Evolutionary conservation across 163 green algal genomes (phyloP).

Genomic region (Chlamydomonas reinhardtii): DNA sequence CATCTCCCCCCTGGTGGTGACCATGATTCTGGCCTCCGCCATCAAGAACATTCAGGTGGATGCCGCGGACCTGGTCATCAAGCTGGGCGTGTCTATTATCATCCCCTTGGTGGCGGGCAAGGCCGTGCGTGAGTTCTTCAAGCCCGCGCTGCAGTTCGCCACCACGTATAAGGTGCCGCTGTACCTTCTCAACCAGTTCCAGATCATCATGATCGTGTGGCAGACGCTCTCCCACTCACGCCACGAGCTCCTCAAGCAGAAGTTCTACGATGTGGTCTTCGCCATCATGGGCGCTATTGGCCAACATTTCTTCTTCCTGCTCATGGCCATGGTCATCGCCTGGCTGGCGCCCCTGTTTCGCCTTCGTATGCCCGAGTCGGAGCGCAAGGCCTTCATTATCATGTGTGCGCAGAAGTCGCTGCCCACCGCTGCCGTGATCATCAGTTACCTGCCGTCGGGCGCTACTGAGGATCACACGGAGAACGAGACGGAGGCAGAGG

Average conservation of each 20-base stretch:
- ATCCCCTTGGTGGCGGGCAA: slow-evolving; percentile 79
- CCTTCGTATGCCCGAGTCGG: slow-evolving; percentile 60
- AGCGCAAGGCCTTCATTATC: slow-evolving; percentile 74
- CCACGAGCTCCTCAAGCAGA: slow-evolving; percentile 65
- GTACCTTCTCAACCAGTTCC: slow-evolving; percentile 69
- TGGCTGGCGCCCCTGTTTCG: slow-evolving; percentile 46
- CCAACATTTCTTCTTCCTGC: slow-evolving; percentile 75
- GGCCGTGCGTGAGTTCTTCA: slow-evolving; percentile 62
- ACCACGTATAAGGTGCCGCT: slow-evolving; percentile 61
- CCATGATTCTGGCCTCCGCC: slow-evolving; percentile 60
- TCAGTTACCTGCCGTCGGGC: slow-evolving; percentile 63
- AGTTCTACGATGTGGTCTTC: slow-evolving; percentile 63
- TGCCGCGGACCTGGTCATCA: slow-evolving; percentile 72
- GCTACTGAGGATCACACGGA: neutral
- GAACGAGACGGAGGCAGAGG: neutral
- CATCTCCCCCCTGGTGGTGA: slow-evolving; percentile 72
- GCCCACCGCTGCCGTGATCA: slow-evolving; percentile 77
- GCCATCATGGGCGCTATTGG: slow-evolving; percentile 65
- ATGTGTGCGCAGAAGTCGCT: slow-evolving; percentile 78
- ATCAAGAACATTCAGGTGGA: slow-evolving; percentile 65
- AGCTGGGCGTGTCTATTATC: slow-evolving; percentile 80
- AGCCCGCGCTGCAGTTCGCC: slow-evolving; percentile 54
- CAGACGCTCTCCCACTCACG: slow-evolving; percentile 64
- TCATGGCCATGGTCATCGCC: slow-evolving; percentile 69
- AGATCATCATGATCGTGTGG: slow-evolving; percentile 79